Evolutionary conservation across 2,329 filamentous ascomycete genomes (phyloP).

Genomic region (Escovopsis sp.): DNA sequence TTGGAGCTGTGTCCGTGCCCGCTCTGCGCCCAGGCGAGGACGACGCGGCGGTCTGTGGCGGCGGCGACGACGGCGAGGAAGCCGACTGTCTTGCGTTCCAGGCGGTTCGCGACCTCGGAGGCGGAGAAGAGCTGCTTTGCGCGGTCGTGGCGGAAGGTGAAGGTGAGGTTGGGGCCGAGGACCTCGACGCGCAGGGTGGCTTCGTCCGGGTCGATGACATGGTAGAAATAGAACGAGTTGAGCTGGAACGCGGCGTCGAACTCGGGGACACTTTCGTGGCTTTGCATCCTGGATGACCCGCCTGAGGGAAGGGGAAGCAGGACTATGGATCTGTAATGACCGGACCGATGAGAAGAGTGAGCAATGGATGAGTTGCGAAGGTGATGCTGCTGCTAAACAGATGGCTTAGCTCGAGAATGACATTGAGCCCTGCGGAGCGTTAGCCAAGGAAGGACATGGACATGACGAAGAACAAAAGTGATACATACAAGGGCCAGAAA

Average conservation of each 20-base stretch:
- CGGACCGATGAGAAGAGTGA: too few relatives aligned
- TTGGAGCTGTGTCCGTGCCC: constrained; percentile 16
- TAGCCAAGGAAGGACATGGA: too few relatives aligned
- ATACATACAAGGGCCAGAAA: too few relatives aligned
- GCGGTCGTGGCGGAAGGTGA: constrained; percentile 15
- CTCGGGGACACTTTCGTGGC: background rate
- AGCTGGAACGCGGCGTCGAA: constrained; percentile 12
- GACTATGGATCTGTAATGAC: too few relatives aligned
- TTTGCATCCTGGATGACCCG: too few relatives aligned
- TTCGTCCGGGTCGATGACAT: constrained; percentile 12
- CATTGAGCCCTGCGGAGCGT: too few relatives aligned
- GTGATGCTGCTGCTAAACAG: too few relatives aligned
- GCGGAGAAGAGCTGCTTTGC: constrained; percentile 3
- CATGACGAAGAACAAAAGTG: too few relatives aligned
- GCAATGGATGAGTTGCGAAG: too few relatives aligned
- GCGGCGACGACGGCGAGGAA: constrained; percentile 15
- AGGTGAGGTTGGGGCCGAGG: constrained; percentile 18
- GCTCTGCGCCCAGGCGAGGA: constrained; percentile 20
- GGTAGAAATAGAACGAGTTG: constrained; percentile 17
- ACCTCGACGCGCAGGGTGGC: constrained; percentile 16
- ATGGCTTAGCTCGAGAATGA: too few relatives aligned
- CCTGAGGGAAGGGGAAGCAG: too few relatives aligned
- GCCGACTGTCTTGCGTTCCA: constrained; percentile 18
- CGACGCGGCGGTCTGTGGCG: constrained; percentile 9
- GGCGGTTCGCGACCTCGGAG: constrained; percentile 3